Evolutionary conservation across 345 rosid species (phyloP).

Genomic region (Erodium maritimum): DNA sequence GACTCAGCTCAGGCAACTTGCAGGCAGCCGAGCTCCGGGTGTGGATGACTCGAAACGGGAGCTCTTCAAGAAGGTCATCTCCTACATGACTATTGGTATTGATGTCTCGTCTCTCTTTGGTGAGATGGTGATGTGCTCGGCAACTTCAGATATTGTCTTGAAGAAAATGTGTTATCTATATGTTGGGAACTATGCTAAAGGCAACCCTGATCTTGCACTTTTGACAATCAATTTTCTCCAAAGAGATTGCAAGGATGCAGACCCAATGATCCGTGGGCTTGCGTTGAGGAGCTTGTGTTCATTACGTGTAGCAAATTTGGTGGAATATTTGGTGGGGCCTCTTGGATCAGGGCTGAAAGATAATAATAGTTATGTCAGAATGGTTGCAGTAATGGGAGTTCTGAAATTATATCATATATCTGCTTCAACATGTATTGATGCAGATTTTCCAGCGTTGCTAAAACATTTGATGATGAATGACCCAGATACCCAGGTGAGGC

Average conservation of each 20-base stretch:
- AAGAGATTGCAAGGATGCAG: constrained; percentile 92
- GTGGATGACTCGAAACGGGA: constrained; percentile 93
- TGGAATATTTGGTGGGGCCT: constrained; percentile 96
- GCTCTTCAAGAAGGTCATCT: constrained; percentile 86
- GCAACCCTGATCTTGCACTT: constrained; percentile 84
- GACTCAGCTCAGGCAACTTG: constrained; percentile 87
- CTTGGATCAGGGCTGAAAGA: constrained; percentile 77
- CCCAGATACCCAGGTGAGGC: constrained; percentile 66
- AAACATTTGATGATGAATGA: constrained; percentile 87
- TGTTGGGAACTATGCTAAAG: constrained; percentile 96
- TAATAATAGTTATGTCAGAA: constrained; percentile 74
- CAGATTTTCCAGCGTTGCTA: constrained; percentile 66
- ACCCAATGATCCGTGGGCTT: constrained; percentile 93
- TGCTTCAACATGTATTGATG: constrained; percentile 66
- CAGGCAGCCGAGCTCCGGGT: constrained; percentile 92
- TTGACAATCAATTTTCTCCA: constrained; percentile 92
- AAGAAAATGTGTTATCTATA: constrained; percentile 98
- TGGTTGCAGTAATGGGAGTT: constrained; percentile 77
- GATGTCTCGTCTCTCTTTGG: constrained; percentile 90
- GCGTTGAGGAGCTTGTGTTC: constrained; percentile 91
- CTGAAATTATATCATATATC: constrained; percentile 90
- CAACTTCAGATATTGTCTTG: constrained; percentile 90
- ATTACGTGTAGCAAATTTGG: constrained; percentile 72
- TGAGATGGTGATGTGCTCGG: constrained; percentile 99
- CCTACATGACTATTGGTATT: constrained; percentile 87